These are phyloP conservation scores for Camellia sinensis DNA, from an alignment of 148 eudicot genomes.

Conservation along the genomic window DNA sequence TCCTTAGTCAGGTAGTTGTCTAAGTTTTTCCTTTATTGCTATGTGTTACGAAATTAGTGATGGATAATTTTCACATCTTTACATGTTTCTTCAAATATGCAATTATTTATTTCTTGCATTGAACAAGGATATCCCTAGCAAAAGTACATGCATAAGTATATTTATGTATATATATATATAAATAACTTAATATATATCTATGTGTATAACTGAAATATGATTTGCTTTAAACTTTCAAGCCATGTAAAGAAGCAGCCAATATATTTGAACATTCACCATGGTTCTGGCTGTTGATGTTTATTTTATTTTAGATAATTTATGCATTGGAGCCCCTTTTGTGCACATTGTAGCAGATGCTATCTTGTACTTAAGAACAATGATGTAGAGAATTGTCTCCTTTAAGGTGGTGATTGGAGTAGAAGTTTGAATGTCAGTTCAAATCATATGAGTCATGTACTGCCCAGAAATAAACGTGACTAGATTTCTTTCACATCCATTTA, in stretches of 20 bases:
- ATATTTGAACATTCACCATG: background rate
- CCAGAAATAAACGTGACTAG: background rate
- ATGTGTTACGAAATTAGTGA: background rate
- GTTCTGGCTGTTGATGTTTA: slow-evolving; percentile 3
- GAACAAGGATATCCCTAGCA: background rate
- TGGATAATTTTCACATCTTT: slow-evolving; percentile 4
- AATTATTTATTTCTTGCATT: background rate
- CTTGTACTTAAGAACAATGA: background rate
- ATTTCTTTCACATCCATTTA: background rate
- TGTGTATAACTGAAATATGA: background rate
- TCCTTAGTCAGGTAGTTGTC: slow-evolving; percentile 51
- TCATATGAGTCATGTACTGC: background rate
- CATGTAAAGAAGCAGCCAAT: background rate
- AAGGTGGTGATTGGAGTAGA: background rate
- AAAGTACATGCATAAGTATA: background rate
- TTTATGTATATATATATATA: no score
- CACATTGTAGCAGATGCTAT: background rate
- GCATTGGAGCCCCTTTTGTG: slow-evolving; percentile 2
- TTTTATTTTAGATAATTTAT: background rate
- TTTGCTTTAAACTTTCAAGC: background rate
- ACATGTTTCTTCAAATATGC: background rate
- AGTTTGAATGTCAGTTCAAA: background rate
- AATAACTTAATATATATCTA: background rate
- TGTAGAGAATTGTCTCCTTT: background rate
- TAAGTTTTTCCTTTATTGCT: background rate